phyloP scores from a whole-genome alignment of 2,329 filamentous ascomycete species.

The Incumbomyces delicatus region DNA sequence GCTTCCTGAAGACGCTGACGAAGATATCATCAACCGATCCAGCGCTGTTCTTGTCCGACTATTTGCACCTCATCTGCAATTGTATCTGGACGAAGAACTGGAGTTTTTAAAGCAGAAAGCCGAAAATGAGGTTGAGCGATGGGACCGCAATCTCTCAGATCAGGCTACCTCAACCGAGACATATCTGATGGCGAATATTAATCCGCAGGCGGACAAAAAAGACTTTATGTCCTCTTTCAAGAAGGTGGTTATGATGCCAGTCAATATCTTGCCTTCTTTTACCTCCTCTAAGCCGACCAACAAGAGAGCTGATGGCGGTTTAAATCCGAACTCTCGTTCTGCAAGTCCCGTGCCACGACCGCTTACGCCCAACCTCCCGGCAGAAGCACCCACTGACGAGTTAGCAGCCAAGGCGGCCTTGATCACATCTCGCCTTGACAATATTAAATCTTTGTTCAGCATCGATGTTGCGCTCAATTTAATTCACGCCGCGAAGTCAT shows the following conservation, averaged over 20 bases:
- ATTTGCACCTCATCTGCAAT: slow-evolving; percentile 87
- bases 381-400: slow-evolving; percentile 75
- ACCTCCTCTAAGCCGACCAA: slow-evolving; percentile 36
- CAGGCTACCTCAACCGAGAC: slow-evolving; percentile 86
- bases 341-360: slow-evolving; percentile 25
- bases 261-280: slow-evolving; percentile 73
- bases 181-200: slow-evolving; percentile 92
- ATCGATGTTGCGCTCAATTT: slow-evolving; percentile 88
- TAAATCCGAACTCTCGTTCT: slow-evolving; percentile 18
- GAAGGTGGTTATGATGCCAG: slow-evolving; percentile 98
- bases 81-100: slow-evolving; percentile 86
- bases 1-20: slow-evolving; percentile 49
- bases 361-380: slow-evolving; percentile 35
- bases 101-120: slow-evolving; percentile 72
- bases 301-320: slow-evolving; percentile 1
- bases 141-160: slow-evolving; percentile 86
- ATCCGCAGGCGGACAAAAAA: slow-evolving; percentile 87
- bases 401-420: slow-evolving; percentile 94
- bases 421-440: slow-evolving; percentile 88
- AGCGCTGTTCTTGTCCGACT: slow-evolving; percentile 59
- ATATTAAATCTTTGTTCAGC: slow-evolving; percentile 89
- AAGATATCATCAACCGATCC: slow-evolving; percentile 54
- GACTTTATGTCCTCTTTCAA: slow-evolving; percentile 95
- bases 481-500: slow-evolving; percentile 79
- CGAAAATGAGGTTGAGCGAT: slow-evolving; percentile 65